Base-by-base conservation (phyloP, 1,139 yeast species). In the Magnusiomyces suaveolens region DNA sequence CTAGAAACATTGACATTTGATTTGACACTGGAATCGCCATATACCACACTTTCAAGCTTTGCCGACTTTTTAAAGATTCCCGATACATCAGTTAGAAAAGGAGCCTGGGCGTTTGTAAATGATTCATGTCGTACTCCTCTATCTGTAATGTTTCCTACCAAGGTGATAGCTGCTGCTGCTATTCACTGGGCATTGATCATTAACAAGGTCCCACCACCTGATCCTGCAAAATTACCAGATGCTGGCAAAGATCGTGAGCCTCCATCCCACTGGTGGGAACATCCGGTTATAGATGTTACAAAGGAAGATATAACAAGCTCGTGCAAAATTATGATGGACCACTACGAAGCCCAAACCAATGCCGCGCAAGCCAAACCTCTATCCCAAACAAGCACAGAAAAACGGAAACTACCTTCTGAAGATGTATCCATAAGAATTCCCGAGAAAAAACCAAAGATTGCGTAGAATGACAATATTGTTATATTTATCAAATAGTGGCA, bases 1-100 rank as follows among this genome's bases (percentile, higher is more conserved):
- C 65, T 79, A 39, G 78, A 76, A 57, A 72, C 74, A 0, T 60
- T 77, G n/a, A 76, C 80, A 59, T 79, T 79, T 60, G 83, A 79
- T 58, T 69, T 79, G 53, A 67, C 69, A 1, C 66, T 76, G 16
- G 69, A 68, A 18, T 71, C 72, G 24, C 81, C 82, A 0, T 78
- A 76, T 58, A 67, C 65, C 43, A 52, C 59, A 21, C 58, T 69
- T 46, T 55, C 62, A 18, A 52, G 55, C n/a, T 61, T 64, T 52
- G 61, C 69, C 32, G 57, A 57, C 25, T 60, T 64, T 47, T 60
- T 67, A 49, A 61, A 60, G 12, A 54, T 63, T 33, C 59, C 60
- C 25, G 56, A 62, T 20, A 60, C 63, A 18, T 60, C 60, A 4
- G 41, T 72, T 12, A 62, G 66, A 43, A 62, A 63, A 43, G 54